Conservation (phyloP, 805 yeast genomes). For the Candida mattraensis region DNA sequence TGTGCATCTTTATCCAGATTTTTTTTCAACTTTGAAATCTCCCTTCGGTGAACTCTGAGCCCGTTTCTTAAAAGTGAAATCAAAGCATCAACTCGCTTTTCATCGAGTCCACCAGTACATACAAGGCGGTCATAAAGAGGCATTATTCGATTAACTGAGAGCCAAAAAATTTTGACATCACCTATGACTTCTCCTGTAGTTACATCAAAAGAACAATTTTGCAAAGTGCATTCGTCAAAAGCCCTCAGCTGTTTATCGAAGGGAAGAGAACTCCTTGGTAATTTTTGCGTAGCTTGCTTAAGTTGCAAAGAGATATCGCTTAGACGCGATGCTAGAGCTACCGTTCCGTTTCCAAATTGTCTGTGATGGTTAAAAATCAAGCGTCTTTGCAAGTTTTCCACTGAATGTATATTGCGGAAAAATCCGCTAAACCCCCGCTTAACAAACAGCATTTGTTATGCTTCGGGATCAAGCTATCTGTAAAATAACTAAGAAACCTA, state of each 20-base stretch:
- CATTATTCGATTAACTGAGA: conserved; percentile 48
- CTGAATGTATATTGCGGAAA: too few relatives aligned
- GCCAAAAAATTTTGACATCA: conserved; percentile 48
- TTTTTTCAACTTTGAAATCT: conserved; percentile 50
- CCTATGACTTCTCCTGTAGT: conserved; percentile 36
- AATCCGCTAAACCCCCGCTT: too few relatives aligned
- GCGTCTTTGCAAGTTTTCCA: too few relatives aligned
- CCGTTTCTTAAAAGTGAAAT: conserved; percentile 55
- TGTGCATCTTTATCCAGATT: conserved; percentile 57
- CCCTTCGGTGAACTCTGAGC: conserved; percentile 52
- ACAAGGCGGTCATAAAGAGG: conserved; percentile 47
- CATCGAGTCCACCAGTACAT: conserved; percentile 47
- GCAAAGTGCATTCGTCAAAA: conserved; percentile 48
- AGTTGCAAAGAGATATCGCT: too few relatives aligned
- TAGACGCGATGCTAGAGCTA: too few relatives aligned
- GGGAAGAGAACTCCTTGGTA: conserved; percentile 41
- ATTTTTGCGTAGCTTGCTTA: too few relatives aligned
- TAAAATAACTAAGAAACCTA: too few relatives aligned
- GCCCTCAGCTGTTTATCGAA: conserved; percentile 50
- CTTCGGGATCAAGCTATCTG: too few relatives aligned
- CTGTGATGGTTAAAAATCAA: too few relatives aligned
- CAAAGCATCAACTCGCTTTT: conserved; percentile 43
- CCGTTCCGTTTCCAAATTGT: too few relatives aligned
- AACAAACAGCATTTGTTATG: too few relatives aligned
- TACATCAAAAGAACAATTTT: conserved; percentile 34